These are phyloP conservation scores for Durio zibethinus DNA, from an alignment of 345 rosid genomes.

Conservation along the genomic window DNA sequence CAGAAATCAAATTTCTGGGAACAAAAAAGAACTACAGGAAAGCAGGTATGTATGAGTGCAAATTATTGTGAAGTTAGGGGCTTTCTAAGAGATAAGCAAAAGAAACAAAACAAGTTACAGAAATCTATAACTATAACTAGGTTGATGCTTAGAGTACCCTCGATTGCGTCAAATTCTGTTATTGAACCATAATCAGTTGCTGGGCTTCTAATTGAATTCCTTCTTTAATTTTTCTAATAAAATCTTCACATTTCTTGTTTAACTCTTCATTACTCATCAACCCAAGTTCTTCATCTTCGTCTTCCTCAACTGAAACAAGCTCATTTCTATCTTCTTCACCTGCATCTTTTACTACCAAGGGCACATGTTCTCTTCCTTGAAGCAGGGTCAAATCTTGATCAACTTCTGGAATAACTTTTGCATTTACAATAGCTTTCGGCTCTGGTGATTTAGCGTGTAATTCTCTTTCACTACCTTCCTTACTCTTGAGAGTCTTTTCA, in stretches of 20 bases:
- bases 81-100: slow-evolving; percentile 2
- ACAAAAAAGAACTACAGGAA: neutral
- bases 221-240: slow-evolving; percentile 55
- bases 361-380: slow-evolving; percentile 2
- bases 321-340: slow-evolving; percentile 23
- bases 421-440: slow-evolving; percentile 14
- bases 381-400: neutral
- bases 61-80: neutral
- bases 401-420: slow-evolving; percentile 15
- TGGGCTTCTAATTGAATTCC: slow-evolving; percentile 33
- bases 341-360: slow-evolving; percentile 17
- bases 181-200: neutral
- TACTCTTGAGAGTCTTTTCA: slow-evolving; percentile 28
- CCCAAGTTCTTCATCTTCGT: slow-evolving; percentile 20
- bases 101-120: neutral
- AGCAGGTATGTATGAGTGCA: neutral
- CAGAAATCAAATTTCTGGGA: neutral
- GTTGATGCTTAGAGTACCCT: neutral
- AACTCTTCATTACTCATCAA: slow-evolving; percentile 53
- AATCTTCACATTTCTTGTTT: slow-evolving; percentile 66
- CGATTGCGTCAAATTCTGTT: neutral
- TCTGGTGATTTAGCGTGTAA: slow-evolving; percentile 70
- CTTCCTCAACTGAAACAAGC: slow-evolving; percentile 6
- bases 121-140: neutral
- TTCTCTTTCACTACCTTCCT: slow-evolving; percentile 57